Base-by-base conservation (phyloP, 2,329 filamentous ascomycete genomes). In the Penicillium sp. region DNA sequence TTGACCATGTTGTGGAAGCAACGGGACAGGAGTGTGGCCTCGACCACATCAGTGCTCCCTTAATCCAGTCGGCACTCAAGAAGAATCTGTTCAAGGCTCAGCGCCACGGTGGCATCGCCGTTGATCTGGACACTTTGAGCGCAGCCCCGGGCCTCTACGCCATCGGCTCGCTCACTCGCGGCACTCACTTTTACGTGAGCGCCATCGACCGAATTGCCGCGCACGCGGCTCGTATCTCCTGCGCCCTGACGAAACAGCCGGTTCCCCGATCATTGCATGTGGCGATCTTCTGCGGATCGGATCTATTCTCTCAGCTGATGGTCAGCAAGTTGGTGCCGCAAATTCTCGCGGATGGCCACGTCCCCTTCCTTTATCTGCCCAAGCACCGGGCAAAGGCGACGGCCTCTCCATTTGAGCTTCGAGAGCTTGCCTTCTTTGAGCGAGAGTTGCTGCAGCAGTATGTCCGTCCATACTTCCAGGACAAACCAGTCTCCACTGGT, bases 241-340 rank as follows among this genome's bases (percentile, higher is more conserved):
- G 29, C 39, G 13, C 39, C 26, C 29, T 41, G 25, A 41, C 39
- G 8, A 41, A 41, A 41, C 25, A 41, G 12, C 39, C 39, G 13
- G 27, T 4, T 41, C 5, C 26, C 4, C 39, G 39, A 29, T 29
- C 39, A 29, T 29, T 28, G 25, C 39, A 41, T 41, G 39, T 41
- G 25, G 39, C 39, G 29, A 41, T 41, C 25, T 41, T 41, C 39
- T 41, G 39, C n/a, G 39, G 39, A 41, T 41, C 39, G 5, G 39
- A 41, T 41, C 39, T 41, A n/a, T 41, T 41, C 39, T 41, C 39
- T 29, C 39, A 41, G 4, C 26, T 41, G 4, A 41, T 41, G 39
- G 29, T 41, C 4, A 41, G 39, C 39, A 11, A 41, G 27, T 29
- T 41, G 39, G 39, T 32, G n/a, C 39, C 39, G 13, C 13, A 41